Conservation (phyloP, 23 red algal species). For the Chondrus crispus region DNA sequence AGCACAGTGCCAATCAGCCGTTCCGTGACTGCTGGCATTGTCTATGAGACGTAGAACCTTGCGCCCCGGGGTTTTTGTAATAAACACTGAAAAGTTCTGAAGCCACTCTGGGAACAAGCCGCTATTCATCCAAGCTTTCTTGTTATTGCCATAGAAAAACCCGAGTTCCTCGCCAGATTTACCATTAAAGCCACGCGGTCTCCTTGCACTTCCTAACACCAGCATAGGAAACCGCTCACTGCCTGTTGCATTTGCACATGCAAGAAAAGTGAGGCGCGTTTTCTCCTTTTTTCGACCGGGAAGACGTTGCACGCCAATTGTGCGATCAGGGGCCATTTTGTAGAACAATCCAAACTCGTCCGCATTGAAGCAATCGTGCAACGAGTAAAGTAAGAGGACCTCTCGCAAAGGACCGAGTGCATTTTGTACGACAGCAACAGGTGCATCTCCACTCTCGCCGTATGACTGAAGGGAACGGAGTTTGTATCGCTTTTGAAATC, state of each 20-base stretch:
- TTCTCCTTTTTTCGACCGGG: neutral
- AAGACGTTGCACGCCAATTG: too few species aligned
- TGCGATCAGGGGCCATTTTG: too few species aligned
- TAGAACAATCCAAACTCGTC: too few species aligned
- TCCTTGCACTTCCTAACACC: too few species aligned
- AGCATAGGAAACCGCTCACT: too few species aligned
- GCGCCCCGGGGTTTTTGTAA: neutral
- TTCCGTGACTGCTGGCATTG: neutral
- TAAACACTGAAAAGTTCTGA: neutral
- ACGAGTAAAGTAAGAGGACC: too few species aligned
- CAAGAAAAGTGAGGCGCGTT: neutral
- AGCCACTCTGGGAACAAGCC: neutral
- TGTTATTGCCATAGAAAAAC: neutral
- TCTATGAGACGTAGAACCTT: neutral
- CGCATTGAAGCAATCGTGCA: too few species aligned
- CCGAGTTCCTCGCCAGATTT: neutral
- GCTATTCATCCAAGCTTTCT: neutral
- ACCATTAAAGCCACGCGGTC: neutral
- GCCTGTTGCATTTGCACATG: neutral
- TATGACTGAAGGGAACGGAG: neutral
- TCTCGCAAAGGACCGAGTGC: too few species aligned
- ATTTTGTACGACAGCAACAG: too few species aligned
- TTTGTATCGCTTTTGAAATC: neutral
- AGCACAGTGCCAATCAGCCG: neutral
- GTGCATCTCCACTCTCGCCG: neutral